A percentile compares a stretch with the other conserved stretches of the same genome.
Evolutionary conservation across 1,284 basidiomycete species (phyloP).

Genomic region (Malassezia obtusa): DNA sequence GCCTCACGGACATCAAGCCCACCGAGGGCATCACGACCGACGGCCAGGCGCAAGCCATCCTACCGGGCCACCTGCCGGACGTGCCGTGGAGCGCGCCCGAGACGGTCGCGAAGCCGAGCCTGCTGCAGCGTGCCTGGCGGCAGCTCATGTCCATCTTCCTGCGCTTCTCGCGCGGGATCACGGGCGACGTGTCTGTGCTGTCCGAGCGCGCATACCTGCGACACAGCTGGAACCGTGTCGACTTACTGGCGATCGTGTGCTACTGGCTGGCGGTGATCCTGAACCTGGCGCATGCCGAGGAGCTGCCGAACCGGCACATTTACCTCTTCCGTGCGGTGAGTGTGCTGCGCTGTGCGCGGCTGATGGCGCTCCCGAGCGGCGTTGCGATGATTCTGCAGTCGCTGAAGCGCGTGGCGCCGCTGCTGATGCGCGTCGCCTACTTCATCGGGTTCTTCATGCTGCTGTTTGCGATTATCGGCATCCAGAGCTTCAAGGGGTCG

Average conservation of each 20-base stretch:
- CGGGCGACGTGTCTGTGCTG: constrained; percentile 1
- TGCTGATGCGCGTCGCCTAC: constrained; percentile 77
- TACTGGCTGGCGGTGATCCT: constrained; percentile 71
- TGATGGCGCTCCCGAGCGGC: constrained; percentile 80
- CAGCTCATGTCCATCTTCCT: background rate
- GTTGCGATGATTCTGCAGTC: constrained; percentile 90
- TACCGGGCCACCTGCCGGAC: background rate
- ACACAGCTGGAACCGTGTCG: constrained; percentile 87
- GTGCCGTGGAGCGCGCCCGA: background rate
- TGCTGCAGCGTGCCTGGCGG: background rate
- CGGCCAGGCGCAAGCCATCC: background rate
- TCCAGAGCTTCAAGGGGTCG: constrained; percentile 45
- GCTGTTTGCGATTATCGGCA: constrained; percentile 60
- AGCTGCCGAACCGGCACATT: constrained; percentile 59
- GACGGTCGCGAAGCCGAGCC: background rate
- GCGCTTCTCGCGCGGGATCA: constrained; percentile 15
- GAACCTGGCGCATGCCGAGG: constrained; percentile 60
- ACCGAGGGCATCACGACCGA: constrained; percentile 3
- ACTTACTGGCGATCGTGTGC: constrained; percentile 68
- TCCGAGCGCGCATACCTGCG: constrained; percentile 60
- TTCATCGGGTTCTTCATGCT: constrained; percentile 84
- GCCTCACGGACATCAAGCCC: constrained; percentile 1
- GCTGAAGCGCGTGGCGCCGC: constrained; percentile 76
- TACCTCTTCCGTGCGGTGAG: constrained; percentile 82
- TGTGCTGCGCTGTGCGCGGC: constrained; percentile 69